Evolutionary conservation across 1,139 yeast species (phyloP).

Genomic region (Hyphopichia pseudoburtonii): DNA sequence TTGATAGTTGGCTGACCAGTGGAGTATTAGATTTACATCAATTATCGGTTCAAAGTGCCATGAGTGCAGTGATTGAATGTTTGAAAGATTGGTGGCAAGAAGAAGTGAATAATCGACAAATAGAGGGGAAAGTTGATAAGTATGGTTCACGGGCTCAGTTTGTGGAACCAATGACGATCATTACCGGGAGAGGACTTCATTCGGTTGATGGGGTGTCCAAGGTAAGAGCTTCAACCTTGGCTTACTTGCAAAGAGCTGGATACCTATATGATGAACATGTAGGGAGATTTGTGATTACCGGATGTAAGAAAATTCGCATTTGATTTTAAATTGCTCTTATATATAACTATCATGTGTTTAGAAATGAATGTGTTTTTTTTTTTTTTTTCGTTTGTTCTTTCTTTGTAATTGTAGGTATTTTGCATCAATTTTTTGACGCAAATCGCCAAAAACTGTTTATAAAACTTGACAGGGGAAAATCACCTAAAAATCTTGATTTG

Average conservation of each 20-base stretch:
- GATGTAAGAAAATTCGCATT: slow-evolving; percentile 23
- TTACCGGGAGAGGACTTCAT: slow-evolving; percentile 68
- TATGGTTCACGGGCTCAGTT: slow-evolving; percentile 29
- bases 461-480: too few species aligned
- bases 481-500: too few species aligned
- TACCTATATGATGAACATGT: slow-evolving; percentile 45
- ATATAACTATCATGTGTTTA: too few species aligned
- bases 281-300: slow-evolving; percentile 46
- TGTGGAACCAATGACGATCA: slow-evolving; percentile 38
- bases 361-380: too few species aligned
- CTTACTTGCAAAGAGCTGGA: slow-evolving; percentile 27
- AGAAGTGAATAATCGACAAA: slow-evolving; percentile 42
- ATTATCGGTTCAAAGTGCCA: slow-evolving; percentile 43
- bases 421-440: too few species aligned
- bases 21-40: slow-evolving; percentile 54
- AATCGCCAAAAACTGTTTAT: too few species aligned
- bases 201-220: slow-evolving; percentile 52
- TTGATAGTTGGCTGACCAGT: neutral
- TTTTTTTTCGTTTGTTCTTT: too few species aligned
- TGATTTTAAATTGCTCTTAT: too few species aligned
- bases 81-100: slow-evolving; percentile 55
- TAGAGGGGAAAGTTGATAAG: slow-evolving; percentile 33
- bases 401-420: too few species aligned
- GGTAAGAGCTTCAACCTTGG: slow-evolving; percentile 39
- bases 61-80: slow-evolving; percentile 28